Conservation (phyloP, 257 asterid genomes). For the Solanum okadae region DNA sequence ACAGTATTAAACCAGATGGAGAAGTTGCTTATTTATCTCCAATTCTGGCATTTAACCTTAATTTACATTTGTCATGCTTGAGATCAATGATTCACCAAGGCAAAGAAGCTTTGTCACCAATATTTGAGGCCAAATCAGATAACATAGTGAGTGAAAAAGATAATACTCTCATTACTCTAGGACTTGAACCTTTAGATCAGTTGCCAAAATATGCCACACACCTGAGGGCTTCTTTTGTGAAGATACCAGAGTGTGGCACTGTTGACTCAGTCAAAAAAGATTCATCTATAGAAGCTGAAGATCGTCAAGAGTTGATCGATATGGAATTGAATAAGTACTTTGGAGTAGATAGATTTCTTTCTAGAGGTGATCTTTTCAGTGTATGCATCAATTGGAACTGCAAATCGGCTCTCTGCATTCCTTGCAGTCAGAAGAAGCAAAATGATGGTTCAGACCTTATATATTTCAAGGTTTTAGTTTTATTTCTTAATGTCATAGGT, state of each 20-base stretch:
- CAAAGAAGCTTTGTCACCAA: constrained; percentile 43
- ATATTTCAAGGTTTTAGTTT: constrained; percentile 63
- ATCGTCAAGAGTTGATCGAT: constrained; percentile 82
- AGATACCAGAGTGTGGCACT: constrained; percentile 77
- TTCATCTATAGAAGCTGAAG: constrained; percentile 52
- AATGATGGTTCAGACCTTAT: constrained; percentile 35
- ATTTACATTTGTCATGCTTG: constrained; percentile 61
- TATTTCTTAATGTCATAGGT: background rate
- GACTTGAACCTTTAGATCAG: constrained; percentile 50
- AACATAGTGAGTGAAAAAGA: constrained; percentile 25
- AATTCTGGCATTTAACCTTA: constrained; percentile 63
- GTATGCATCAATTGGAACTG: constrained; percentile 73
- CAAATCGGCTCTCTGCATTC: constrained; percentile 62
- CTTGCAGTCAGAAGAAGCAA: constrained; percentile 53
- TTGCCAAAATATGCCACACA: constrained; percentile 80
- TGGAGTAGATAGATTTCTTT: constrained; percentile 68
- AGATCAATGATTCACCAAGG: constrained; percentile 56
- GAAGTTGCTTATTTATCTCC: constrained; percentile 82
- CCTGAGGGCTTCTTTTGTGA: constrained; percentile 81
- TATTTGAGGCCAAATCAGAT: constrained; percentile 38
- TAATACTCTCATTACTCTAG: constrained; percentile 29
- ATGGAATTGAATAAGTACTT: constrained; percentile 64
- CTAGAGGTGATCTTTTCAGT: constrained; percentile 71
- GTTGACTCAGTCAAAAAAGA: constrained; percentile 62
- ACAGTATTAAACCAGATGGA: constrained; percentile 28